A percentile compares a stretch with the other conserved stretches of the same genome.
These are phyloP conservation scores for Elsinoe batatas DNA, from an alignment of 2,329 filamentous ascomycete genomes.

Conservation along the genomic window DNA sequence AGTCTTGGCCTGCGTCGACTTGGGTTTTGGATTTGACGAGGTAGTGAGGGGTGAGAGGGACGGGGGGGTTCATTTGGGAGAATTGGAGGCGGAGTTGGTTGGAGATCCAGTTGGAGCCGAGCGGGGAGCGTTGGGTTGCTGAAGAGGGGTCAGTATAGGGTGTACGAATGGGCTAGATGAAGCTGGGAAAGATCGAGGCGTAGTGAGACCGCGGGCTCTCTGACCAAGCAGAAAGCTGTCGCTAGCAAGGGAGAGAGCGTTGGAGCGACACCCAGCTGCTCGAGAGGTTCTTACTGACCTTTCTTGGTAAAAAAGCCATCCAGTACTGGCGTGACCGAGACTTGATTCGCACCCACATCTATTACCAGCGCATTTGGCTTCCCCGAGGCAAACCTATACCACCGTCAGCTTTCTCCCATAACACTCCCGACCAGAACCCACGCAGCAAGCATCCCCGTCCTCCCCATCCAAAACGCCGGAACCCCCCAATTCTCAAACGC, in stretches of 20 bases:
- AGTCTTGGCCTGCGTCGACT: constrained; percentile 74
- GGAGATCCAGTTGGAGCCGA: constrained; percentile 84
- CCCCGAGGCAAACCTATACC: constrained; percentile 64
- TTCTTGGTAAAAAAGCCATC: constrained; percentile 92
- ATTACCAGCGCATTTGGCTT: constrained; percentile 89
- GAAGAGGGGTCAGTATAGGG: not conserved
- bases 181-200: not conserved
- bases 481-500: constrained; percentile 96
- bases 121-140: constrained; percentile 72
- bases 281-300: constrained; percentile 23
- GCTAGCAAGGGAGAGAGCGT: too few relatives aligned
- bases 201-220: too few relatives aligned
- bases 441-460: constrained; percentile 79
- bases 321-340: constrained; percentile 81
- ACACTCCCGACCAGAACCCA: constrained; percentile 27
- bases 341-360: constrained; percentile 80
- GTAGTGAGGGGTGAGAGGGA: constrained; percentile 74
- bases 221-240: too few relatives aligned
- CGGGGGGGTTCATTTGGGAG: constrained; percentile 54
- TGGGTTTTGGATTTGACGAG: constrained; percentile 78
- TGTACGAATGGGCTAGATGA: constrained; percentile 1
- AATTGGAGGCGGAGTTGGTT: constrained; percentile 78
- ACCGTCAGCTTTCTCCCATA: constrained; percentile 17
- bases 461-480: constrained; percentile 87
- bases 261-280: not conserved